Evolutionary conservation across 2,329 filamentous ascomycete genomes (phyloP).

Genomic region (Fusarium nodosum): DNA sequence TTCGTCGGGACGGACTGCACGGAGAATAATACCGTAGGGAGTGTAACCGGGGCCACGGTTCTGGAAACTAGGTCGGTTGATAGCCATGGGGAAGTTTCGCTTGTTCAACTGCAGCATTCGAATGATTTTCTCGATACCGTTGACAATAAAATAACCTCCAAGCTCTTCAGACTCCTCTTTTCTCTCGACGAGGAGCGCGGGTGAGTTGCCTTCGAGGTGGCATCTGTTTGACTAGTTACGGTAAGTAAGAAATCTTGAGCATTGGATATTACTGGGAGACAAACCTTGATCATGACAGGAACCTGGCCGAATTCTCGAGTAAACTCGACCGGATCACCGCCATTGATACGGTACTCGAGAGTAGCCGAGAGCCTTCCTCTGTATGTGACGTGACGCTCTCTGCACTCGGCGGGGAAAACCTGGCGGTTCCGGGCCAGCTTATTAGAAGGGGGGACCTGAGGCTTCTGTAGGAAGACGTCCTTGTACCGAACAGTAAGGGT

Average conservation of each 20-base stretch:
- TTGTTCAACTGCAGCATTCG: constrained; percentile 91
- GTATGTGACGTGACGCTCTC: constrained; percentile 94
- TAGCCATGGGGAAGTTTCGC: constrained; percentile 95
- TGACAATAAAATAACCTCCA: constrained; percentile 97
- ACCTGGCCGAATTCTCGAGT: constrained; percentile 88
- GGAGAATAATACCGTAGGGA: constrained; percentile 88
- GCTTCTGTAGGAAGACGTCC: constrained; percentile 85
- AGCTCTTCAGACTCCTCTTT: constrained; percentile 98
- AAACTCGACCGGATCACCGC: constrained; percentile 85
- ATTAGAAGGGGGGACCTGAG: constrained; percentile 82
- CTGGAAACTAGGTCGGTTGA: constrained; percentile 88
- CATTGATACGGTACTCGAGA: constrained; percentile 88
- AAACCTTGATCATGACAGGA: constrained; percentile 92
- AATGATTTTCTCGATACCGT: constrained; percentile 97
- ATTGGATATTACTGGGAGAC: constrained; percentile 42
- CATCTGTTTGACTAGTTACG: constrained; percentile 81
- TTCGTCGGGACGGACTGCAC: constrained; percentile 95
- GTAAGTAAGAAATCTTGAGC: constrained; percentile 34
- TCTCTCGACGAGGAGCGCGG: constrained; percentile 82
- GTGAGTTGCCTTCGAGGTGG: constrained; percentile 88
- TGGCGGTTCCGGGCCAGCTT: constrained; percentile 87
- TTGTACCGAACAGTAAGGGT: constrained; percentile 82
- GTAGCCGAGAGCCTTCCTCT: constrained; percentile 86
- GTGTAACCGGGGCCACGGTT: constrained; percentile 91
- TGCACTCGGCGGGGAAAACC: constrained; percentile 91